Evolutionary conservation across 1,284 basidiomycete species (phyloP).

Genomic region (Ustilago trichophora): DNA sequence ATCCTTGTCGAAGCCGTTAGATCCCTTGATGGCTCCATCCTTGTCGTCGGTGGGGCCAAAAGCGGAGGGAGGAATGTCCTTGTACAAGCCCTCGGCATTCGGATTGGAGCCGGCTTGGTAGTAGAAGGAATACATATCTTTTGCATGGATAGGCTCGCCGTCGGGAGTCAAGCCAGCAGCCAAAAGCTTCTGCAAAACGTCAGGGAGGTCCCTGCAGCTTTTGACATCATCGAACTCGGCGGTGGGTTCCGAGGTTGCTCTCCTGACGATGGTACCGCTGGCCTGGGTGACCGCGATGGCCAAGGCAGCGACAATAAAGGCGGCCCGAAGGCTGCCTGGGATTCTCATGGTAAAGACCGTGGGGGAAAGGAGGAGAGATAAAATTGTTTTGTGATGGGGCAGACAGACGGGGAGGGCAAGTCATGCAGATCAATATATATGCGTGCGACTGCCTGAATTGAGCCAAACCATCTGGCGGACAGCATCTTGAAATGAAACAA

Average conservation of each 20-base stretch:
- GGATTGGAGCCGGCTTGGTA: constrained; percentile 41
- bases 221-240: not conserved
- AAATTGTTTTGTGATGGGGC: not conserved
- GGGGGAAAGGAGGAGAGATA: not conserved
- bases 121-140: constrained; percentile 9
- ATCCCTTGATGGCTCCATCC: constrained; percentile 16
- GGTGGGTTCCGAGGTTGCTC: not conserved
- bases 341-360: constrained; percentile 11
- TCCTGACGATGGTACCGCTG: not conserved
- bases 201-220: constrained; percentile 23
- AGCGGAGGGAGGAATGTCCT: constrained; percentile 16
- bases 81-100: constrained; percentile 19
- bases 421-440: not conserved
- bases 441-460: too few species aligned
- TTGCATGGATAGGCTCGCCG: constrained; percentile 1
- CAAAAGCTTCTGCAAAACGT: constrained; percentile 13
- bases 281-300: not conserved
- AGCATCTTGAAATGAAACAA: too few species aligned
- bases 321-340: not conserved
- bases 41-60: constrained; percentile 25
- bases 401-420: not conserved
- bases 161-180: constrained; percentile 7
- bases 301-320: not conserved
- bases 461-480: too few species aligned
- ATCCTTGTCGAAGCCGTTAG: constrained; percentile 20